Base-by-base conservation (phyloP, 768 basidiomycete species). In the Amyloporia xantha region DNA sequence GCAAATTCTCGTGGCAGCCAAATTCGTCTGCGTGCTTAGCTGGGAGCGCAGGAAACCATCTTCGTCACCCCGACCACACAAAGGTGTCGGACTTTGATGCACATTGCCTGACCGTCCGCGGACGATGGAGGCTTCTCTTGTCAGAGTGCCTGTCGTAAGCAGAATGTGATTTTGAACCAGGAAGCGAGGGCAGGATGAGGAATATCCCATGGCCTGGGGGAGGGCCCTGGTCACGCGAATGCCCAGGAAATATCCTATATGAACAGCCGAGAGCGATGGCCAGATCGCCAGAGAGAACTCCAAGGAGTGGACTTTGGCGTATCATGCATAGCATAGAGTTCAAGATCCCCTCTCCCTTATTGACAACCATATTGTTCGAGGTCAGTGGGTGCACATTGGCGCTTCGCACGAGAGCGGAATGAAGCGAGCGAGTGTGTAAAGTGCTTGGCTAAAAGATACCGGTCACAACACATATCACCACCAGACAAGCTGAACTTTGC, bases 301-400 rank as follows among this genome's bases (percentile, higher is more conserved):
- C 89, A 91, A 1, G 71, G 66, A 1, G 75, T 64, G 53, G 86
- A 82, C 46, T 82, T 82, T 2, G 86, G 82, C 0, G 81, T 76
- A 56, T 90, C 86, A 47, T 86, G 74, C 35, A 88, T 67, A 0
- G 77, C 77, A 49, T 84, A 78, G 4, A 90, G 67, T 53, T 90
- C 82, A 21, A 91, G 68, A 55, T 88, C 85, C 2, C 87, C 86
- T 7, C 84, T 82, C n/a, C n/a, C 54, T 75, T 86, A 61, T 79
- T 85, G 39, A 89, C 81, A 1, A 87, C 79, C 76, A 90, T 81
- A 38, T 88, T 73, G 33, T 85, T 76, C 17, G 83, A 78, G 0
- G 79, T 74, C 26, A 82, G 61, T 0, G 74, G 68, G 44, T 57
- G 60, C 20, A 62, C 51, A 12, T 63, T 63, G 12, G 68, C 50